A percentile compares a stretch with the other conserved stretches of the same genome.
These are phyloP conservation scores for Spongiforma sp. DNA, from an alignment of 1,284 basidiomycete genomes.

Conservation along the genomic window DNA sequence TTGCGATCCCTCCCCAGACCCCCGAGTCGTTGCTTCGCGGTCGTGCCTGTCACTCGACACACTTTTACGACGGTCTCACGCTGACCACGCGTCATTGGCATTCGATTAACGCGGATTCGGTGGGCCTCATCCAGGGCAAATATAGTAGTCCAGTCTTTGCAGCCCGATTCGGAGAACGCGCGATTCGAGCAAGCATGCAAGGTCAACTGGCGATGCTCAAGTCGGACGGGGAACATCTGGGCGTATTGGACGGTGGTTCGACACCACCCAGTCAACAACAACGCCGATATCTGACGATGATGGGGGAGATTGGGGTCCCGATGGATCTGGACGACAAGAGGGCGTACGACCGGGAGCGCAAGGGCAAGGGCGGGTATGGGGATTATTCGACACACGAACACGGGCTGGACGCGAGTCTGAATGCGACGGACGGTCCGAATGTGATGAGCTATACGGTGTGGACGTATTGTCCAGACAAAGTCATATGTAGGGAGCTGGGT, in stretches of 20 bases:
- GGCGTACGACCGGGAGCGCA: slow-evolving; percentile 65
- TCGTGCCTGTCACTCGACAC: slow-evolving; percentile 81
- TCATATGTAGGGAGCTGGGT: slow-evolving; percentile 93
- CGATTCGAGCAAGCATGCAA: slow-evolving; percentile 84
- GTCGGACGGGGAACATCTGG: slow-evolving; percentile 68
- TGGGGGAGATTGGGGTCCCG: slow-evolving; percentile 96
- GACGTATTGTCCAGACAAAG: slow-evolving; percentile 87
- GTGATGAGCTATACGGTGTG: slow-evolving; percentile 87
- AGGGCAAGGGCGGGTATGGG: slow-evolving; percentile 64
- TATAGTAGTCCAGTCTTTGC: slow-evolving; percentile 75
- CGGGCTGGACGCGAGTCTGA: slow-evolving; percentile 92
- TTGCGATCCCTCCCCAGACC: slow-evolving; percentile 77
- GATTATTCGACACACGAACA: slow-evolving; percentile 84
- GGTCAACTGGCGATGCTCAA: slow-evolving; percentile 87
- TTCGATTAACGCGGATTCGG: slow-evolving; percentile 96
- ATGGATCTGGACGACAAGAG: slow-evolving; percentile 89
- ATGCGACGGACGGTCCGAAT: slow-evolving; percentile 88
- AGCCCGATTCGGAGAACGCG: slow-evolving; percentile 79
- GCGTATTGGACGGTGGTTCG: slow-evolving; percentile 20
- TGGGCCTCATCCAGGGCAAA: slow-evolving; percentile 89
- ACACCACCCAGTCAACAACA: no score
- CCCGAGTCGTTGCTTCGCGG: slow-evolving; percentile 64
- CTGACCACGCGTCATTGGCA: slow-evolving; percentile 90
- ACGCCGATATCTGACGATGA: slow-evolving; percentile 93
- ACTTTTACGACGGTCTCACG: slow-evolving; percentile 96